Evolutionary conservation across 495 filamentous ascomycete genomes (phyloP).

Genomic region (Trichoderma erinaceum): DNA sequence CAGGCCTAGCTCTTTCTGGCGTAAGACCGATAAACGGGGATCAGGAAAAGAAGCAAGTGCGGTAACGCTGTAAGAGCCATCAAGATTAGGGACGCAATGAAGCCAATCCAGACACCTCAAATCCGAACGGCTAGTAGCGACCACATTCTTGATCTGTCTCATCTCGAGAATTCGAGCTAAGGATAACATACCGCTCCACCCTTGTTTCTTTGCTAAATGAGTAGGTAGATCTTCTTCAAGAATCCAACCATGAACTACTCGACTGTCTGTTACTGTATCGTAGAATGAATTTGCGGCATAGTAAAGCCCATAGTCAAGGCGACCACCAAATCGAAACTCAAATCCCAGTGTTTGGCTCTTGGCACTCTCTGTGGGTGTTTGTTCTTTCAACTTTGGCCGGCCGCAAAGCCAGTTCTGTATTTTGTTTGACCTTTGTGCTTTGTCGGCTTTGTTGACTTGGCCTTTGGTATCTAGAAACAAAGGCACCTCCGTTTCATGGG

Average conservation of each 20-base stretch:
- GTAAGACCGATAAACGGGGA: not conserved
- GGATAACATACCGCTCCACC: not conserved
- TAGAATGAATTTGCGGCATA: not conserved
- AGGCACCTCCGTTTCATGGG: not conserved
- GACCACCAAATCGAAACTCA: not conserved
- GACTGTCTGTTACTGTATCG: not conserved
- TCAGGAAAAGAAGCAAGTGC: not conserved
- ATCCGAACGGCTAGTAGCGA: not conserved
- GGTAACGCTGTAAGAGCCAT: not conserved
- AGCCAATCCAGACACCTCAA: not conserved
- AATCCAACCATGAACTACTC: not conserved
- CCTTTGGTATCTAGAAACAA: not conserved
- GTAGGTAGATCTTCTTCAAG: not conserved
- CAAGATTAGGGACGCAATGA: not conserved
- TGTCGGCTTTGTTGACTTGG: not conserved
- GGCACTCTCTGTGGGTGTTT: not conserved
- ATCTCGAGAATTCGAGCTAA: not conserved
- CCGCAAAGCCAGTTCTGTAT: not conserved
- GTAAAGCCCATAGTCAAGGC: not conserved
- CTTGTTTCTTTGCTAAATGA: not conserved
- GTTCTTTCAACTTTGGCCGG: not conserved
- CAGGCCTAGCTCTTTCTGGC: not conserved
- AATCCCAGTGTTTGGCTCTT: not conserved
- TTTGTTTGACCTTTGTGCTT: not conserved
- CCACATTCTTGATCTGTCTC: not conserved